Percentiles rank a stretch among this genome's conserved stretches.
phyloP scores from a whole-genome alignment of 2,329 filamentous ascomycete species.

The Ophiostoma pallidulum region DNA sequence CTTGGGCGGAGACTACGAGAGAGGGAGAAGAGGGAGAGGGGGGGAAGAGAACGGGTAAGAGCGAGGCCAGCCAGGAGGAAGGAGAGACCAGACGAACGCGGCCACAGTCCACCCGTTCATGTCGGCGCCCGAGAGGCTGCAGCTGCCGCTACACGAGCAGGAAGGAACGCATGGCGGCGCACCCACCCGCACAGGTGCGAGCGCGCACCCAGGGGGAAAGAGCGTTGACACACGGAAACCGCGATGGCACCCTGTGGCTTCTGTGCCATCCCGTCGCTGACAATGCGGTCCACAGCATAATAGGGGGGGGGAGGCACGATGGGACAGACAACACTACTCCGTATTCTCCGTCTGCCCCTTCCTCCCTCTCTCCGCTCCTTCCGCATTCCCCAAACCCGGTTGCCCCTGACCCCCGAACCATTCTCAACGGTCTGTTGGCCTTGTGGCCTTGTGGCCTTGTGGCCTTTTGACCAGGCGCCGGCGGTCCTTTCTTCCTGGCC shows the following conservation, averaged over 20 bases:
- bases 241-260: not conserved
- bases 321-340: not conserved
- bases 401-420: not conserved
- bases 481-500: not conserved
- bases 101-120: conserved; percentile 11
- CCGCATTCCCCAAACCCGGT: not conserved
- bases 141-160: not conserved
- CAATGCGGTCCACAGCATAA: not conserved
- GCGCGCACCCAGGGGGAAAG: not conserved
- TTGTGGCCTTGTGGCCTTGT: no score
- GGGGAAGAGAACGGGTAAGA: not conserved
- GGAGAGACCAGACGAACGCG: not conserved
- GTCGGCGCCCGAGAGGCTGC: conserved; percentile 5
- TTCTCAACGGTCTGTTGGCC: not conserved
- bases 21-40: not conserved
- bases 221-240: no score
- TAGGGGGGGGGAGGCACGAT: not conserved
- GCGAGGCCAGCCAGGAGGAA: not conserved
- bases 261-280: not conserved
- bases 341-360: not conserved
- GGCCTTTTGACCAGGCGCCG: no score
- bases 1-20: not conserved
- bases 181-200: not conserved
- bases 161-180: not conserved
- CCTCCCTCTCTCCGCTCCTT: not conserved